Evolutionary conservation across 352 stramenopile species (phyloP).

Genomic region (Phytophthora sp.): DNA sequence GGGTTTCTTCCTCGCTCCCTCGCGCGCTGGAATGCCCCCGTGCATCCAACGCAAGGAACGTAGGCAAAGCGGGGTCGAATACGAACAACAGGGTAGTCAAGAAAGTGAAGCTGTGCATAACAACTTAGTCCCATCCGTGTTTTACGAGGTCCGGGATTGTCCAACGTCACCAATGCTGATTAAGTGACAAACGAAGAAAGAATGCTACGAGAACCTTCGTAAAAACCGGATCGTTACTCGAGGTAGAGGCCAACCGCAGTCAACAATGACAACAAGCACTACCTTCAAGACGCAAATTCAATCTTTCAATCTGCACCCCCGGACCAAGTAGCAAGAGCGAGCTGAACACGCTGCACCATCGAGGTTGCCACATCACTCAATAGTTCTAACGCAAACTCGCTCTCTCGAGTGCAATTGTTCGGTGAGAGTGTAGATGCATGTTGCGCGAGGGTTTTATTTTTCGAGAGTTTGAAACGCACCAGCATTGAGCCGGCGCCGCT

Average conservation of each 20-base stretch:
- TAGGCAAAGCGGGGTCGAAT: too few species aligned
- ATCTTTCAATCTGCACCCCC: background rate
- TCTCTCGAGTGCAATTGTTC: conserved; percentile 7
- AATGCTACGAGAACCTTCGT: conserved; percentile 30
- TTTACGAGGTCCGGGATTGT: background rate
- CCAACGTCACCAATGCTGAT: background rate
- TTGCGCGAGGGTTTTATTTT: conserved; percentile 25
- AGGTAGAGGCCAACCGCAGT: background rate
- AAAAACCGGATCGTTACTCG: conserved; percentile 25
- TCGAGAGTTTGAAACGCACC: conserved; percentile 30
- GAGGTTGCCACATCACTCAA: background rate
- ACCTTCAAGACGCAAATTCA: too few species aligned
- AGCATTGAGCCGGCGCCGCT: background rate
- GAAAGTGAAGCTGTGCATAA: too few species aligned
- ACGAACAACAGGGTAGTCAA: too few species aligned
- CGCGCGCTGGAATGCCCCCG: conserved; percentile 44
- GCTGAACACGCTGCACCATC: conserved; percentile 5
- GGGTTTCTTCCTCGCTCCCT: conserved; percentile 36
- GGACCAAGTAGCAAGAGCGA: conserved; percentile 2
- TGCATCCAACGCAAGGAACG: conserved; percentile 49
- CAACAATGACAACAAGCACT: background rate
- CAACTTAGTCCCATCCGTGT: background rate
- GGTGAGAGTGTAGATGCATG: too few species aligned
- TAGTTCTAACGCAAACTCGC: conserved; percentile 16
- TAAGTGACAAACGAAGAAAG: conserved; percentile 6